Evolutionary conservation across 495 filamentous ascomycete species (phyloP), one percentile per base, ranked within the genome.

Genomic region (Haplographium delicatum): DNA sequence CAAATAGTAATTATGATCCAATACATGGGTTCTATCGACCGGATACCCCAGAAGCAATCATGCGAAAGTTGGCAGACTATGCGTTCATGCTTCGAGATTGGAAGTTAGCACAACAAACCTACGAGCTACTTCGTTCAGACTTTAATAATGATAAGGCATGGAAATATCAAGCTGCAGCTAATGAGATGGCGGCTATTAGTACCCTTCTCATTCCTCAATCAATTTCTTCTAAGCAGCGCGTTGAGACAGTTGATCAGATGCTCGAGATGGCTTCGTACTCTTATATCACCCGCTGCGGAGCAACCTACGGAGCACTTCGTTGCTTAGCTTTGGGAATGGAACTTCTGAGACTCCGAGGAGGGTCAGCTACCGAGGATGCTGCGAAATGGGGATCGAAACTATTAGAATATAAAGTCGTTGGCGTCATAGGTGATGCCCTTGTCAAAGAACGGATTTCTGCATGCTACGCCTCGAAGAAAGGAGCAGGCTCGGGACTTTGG

Each of bases 81-180:
- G 83, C 90, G 5, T 94, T 97, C 58, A 94, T 97, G 86, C 77
- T 98, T 19, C 80, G 93, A 20, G 93, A 98, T 64, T 97, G 82
- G 80, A 95, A 91, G 63, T 71, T 98, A n/a, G 84, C 93, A 37
- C 80, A 90, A 56, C 86, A 81, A 7, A 91, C 85, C 0, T 98
- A 96, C 65, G 93, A 97, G 16, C 74, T 97, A 13, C 73, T 98
- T 3, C 78, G 88, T 26, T 74, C 82, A 6, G 93, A 98, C 60
- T 97, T 89, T 60, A 82, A 80, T 50, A 91, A 91, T 62, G 91
- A 97, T 64, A 96, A 96, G 65, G 93, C 93, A 1, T 97, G 94
- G 93, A 85, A 76, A 58, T 89, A 96, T 56, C 89, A 96, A 62
- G 93, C 94, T 0, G 89, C 86, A 0, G 85, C 87, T 11, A 85